A percentile compares a stretch with the other conserved stretches of the same genome.
These are phyloP conservation scores for Lithospermum erythrorhizon DNA, from an alignment of 257 asterid species.

Conservation along the genomic window DNA sequence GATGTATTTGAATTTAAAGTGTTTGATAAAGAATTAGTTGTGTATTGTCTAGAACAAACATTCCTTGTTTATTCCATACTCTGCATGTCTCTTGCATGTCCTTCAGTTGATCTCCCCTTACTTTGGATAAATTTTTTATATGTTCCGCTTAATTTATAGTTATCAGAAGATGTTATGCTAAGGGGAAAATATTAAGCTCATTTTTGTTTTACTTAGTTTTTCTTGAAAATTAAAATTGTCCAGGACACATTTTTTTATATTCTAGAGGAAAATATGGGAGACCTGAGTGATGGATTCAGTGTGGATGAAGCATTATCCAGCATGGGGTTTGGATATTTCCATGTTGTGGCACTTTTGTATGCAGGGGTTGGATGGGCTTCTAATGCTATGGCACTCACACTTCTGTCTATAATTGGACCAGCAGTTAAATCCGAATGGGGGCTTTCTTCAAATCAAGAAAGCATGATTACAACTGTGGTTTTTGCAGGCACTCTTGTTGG, in stretches of 20 bases:
- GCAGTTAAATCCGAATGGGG: conserved; percentile 65
- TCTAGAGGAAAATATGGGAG: conserved; percentile 35
- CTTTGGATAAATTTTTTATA: no score
- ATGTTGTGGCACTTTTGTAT: conserved; percentile 44
- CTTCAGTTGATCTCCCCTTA: no score
- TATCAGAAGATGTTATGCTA: no score
- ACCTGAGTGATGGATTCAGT: conserved; percentile 31
- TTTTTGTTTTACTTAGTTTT: no score
- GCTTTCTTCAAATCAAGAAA: conserved; percentile 58
- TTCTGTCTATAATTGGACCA: conserved; percentile 72
- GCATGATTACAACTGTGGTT: conserved; percentile 60
- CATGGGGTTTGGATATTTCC: conserved; percentile 70
- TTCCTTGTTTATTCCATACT: no score
- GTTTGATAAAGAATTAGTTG: no score
- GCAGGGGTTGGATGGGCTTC: conserved; percentile 73
- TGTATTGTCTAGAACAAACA: no score
- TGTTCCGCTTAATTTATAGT: no score
- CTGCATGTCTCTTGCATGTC: no score
- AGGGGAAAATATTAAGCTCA: no score
- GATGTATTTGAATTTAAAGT: no score
- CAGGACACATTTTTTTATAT: neutral
- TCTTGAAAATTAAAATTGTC: no score
- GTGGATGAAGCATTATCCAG: conserved; percentile 60
- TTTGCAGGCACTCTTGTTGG: conserved; percentile 70
- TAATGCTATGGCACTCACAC: conserved; percentile 88